Conservation (phyloP, 441 rosid genomes). For the Erodium texanum region DNA sequence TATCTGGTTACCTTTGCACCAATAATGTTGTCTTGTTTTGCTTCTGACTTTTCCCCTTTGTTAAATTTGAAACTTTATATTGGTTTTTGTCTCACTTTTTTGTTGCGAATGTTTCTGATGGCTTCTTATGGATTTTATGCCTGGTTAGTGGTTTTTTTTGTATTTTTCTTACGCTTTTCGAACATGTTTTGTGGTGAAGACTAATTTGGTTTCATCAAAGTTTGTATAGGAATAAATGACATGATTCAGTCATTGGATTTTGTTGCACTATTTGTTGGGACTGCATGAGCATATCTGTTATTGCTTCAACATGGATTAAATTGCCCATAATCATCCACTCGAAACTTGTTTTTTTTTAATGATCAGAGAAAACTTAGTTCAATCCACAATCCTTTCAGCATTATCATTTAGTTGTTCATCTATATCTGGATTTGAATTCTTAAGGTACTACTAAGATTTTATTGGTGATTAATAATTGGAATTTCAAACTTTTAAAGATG, state of each 20-base stretch:
- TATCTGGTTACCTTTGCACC: too few relatives aligned
- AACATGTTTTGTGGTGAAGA: background rate
- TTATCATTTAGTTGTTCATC: background rate
- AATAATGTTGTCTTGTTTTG: too few relatives aligned
- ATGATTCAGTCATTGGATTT: too few relatives aligned
- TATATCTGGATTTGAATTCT: background rate
- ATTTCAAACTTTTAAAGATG: constrained; percentile 28
- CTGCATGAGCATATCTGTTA: background rate
- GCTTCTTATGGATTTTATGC: too few relatives aligned
- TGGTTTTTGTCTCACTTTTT: too few relatives aligned
- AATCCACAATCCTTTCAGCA: background rate
- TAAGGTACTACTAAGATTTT: background rate
- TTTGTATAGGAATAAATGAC: too few relatives aligned
- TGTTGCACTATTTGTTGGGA: background rate
- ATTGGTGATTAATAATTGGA: constrained; percentile 1
- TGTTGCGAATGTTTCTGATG: too few relatives aligned
- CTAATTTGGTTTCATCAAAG: background rate
- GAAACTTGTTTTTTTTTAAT: background rate
- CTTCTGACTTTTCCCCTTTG: too few relatives aligned
- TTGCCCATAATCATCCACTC: background rate
- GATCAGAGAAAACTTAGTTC: background rate
- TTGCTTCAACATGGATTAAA: background rate
- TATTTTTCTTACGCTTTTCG: background rate
- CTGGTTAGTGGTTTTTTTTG: too few relatives aligned
- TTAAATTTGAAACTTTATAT: too few relatives aligned